These are phyloP conservation scores for Erodium texanum DNA, from an alignment of 441 rosid genomes.

Conservation along the genomic window DNA sequence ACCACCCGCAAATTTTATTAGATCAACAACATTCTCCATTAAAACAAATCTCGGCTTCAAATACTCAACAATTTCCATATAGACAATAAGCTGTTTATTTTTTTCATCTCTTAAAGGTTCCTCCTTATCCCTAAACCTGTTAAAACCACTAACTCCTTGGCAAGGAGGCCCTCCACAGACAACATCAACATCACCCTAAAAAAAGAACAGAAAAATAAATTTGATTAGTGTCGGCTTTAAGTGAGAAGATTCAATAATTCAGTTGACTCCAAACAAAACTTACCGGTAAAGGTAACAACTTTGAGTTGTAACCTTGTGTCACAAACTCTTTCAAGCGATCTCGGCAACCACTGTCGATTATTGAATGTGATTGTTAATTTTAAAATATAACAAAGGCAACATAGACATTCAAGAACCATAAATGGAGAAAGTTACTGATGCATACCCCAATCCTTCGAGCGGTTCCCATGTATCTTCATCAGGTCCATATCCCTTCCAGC, in stretches of 20 bases:
- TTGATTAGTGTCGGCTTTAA: neutral
- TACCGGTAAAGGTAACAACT: constrained; percentile 54
- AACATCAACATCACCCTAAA: constrained; percentile 56
- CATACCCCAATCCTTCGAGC: constrained; percentile 44
- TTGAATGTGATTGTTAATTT: neutral
- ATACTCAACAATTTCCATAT: constrained; percentile 56
- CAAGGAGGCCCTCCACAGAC: constrained; percentile 86
- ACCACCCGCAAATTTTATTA: constrained; percentile 48
- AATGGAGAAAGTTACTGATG: neutral
- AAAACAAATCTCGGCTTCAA: constrained; percentile 55
- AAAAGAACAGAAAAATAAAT: neutral
- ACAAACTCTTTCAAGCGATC: constrained; percentile 42
- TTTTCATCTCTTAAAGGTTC: constrained; percentile 51
- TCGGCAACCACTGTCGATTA: constrained; percentile 33
- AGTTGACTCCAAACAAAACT: constrained; percentile 10
- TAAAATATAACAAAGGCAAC: neutral
- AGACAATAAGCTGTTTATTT: constrained; percentile 55
- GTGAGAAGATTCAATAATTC: neutral
- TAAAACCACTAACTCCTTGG: constrained; percentile 77
- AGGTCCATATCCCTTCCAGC: constrained; percentile 55
- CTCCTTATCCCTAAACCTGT: constrained; percentile 43
- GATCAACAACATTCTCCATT: constrained; percentile 80
- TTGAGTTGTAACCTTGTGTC: constrained; percentile 29
- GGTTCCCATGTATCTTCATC: constrained; percentile 71
- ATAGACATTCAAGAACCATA: neutral